These are phyloP conservation scores for Sporisorium exsertum DNA, from an alignment of 1,284 basidiomycete genomes.

Conservation along the genomic window DNA sequence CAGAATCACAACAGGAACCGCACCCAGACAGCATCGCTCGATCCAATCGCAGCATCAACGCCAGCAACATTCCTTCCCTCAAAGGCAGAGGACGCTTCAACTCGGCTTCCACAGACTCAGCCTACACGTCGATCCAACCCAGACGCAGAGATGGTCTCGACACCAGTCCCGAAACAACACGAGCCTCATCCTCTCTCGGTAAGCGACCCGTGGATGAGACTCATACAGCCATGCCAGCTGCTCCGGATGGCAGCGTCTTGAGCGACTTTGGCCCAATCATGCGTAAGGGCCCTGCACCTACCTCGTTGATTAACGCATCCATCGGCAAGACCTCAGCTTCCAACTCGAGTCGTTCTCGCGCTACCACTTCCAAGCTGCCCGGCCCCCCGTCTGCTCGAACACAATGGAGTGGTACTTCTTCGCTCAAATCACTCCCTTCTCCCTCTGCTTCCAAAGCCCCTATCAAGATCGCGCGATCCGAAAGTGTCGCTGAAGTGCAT, in stretches of 20 bases:
- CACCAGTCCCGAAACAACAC: slow-evolving; percentile 8
- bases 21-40: slow-evolving; percentile 9
- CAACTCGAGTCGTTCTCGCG: background rate
- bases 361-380: slow-evolving; percentile 22
- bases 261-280: slow-evolving; percentile 38
- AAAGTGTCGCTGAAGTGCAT: slow-evolving; percentile 26
- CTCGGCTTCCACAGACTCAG: slow-evolving; percentile 17
- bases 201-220: slow-evolving; percentile 25
- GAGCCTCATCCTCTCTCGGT: slow-evolving; percentile 32
- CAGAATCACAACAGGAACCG: slow-evolving; percentile 2
- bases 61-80: slow-evolving; percentile 37
- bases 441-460: slow-evolving; percentile 24
- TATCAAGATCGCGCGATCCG: slow-evolving; percentile 33
- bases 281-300: background rate
- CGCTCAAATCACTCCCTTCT: slow-evolving; percentile 14
- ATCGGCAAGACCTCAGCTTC: background rate
- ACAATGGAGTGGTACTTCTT: slow-evolving; percentile 13
- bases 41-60: slow-evolving; percentile 9
- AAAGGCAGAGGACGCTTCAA: slow-evolving; percentile 17
- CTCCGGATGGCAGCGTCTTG: slow-evolving; percentile 12
- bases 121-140: slow-evolving; percentile 11
- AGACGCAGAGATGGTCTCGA: slow-evolving; percentile 1
- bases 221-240: background rate
- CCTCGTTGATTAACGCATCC: background rate
- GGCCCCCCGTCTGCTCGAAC: slow-evolving; percentile 38